A percentile compares a stretch with the other conserved stretches of the same genome.
Conservation (phyloP, 768 basidiomycete species). For the Calocybe indica region DNA sequence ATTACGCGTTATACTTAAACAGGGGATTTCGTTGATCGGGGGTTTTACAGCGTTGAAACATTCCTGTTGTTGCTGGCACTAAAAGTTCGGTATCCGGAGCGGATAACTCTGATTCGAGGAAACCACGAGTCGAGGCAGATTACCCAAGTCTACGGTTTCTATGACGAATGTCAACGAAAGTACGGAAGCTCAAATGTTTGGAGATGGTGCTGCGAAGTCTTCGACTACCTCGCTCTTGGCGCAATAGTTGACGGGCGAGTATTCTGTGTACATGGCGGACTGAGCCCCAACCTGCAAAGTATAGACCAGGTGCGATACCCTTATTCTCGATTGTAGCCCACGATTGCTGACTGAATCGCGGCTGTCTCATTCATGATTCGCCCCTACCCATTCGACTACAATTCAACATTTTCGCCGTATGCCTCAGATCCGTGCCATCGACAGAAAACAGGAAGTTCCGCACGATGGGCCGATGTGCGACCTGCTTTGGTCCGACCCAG, state of each 20-base stretch:
- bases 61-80: constrained; percentile 91
- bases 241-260: constrained; percentile 97
- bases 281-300: constrained; percentile 81
- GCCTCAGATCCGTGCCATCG: constrained; percentile 83
- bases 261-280: constrained; percentile 95
- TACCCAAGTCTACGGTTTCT: constrained; percentile 92
- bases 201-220: constrained; percentile 98
- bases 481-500: constrained; percentile 98
- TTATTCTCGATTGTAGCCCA: not conserved
- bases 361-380: constrained; percentile 1
- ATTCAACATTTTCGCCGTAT: not conserved
- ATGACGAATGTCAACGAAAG: constrained; percentile 95
- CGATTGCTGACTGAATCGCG: not conserved
- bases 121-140: constrained; percentile 98
- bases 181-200: constrained; percentile 93
- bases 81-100: constrained; percentile 96
- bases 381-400: constrained; percentile 14
- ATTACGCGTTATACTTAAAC: constrained; percentile 4
- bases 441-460: constrained; percentile 95
- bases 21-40: constrained; percentile 98
- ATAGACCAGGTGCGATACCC: constrained; percentile 74
- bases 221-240: constrained; percentile 91
- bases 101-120: constrained; percentile 93
- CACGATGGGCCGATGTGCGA: constrained; percentile 99
- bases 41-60: constrained; percentile 95